Conservation (phyloP, 805 yeast genomes). For the Lachancea nothofagi region DNA sequence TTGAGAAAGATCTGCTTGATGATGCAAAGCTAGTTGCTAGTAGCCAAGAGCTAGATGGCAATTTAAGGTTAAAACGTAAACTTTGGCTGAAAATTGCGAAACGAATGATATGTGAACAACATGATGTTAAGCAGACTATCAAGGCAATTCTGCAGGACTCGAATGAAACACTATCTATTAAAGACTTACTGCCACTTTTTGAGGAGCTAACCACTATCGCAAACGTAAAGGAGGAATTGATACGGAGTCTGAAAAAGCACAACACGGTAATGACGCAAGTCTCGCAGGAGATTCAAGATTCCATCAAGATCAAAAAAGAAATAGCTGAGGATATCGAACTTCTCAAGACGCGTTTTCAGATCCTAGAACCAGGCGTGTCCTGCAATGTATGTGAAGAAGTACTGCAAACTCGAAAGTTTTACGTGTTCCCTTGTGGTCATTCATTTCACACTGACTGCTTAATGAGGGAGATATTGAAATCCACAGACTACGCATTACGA, state of each 20-base stretch:
- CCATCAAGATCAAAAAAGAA: slow-evolving; percentile 54
- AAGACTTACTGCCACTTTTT: slow-evolving; percentile 76
- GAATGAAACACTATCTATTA: slow-evolving; percentile 54
- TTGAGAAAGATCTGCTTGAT: slow-evolving; percentile 44
- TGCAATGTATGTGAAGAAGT: slow-evolving; percentile 70
- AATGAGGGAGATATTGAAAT: slow-evolving; percentile 51
- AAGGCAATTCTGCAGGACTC: slow-evolving; percentile 38
- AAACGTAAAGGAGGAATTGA: slow-evolving; percentile 77
- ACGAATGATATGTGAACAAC: slow-evolving; percentile 27
- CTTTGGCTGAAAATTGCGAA: slow-evolving; percentile 63
- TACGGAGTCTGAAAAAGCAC: slow-evolving; percentile 68
- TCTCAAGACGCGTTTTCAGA: slow-evolving; percentile 50
- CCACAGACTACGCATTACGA: slow-evolving; percentile 63
- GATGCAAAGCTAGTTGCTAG: slow-evolving; percentile 24
- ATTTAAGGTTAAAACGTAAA: slow-evolving; percentile 51
- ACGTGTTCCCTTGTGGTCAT: slow-evolving; percentile 85
- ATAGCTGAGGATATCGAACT: slow-evolving; percentile 55
- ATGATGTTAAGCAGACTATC: slow-evolving; percentile 31
- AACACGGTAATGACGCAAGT: slow-evolving; percentile 60
- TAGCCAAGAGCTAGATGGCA: slow-evolving; percentile 38
- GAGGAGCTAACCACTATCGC: slow-evolving; percentile 82
- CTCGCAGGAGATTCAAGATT: slow-evolving; percentile 69
- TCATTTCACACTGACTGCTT: slow-evolving; percentile 86
- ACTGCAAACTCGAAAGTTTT: slow-evolving; percentile 64
- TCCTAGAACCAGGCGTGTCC: slow-evolving; percentile 77